These are phyloP conservation scores for Globisporangium cystogenes DNA, from an alignment of 352 stramenopile genomes.

Conservation along the genomic window DNA sequence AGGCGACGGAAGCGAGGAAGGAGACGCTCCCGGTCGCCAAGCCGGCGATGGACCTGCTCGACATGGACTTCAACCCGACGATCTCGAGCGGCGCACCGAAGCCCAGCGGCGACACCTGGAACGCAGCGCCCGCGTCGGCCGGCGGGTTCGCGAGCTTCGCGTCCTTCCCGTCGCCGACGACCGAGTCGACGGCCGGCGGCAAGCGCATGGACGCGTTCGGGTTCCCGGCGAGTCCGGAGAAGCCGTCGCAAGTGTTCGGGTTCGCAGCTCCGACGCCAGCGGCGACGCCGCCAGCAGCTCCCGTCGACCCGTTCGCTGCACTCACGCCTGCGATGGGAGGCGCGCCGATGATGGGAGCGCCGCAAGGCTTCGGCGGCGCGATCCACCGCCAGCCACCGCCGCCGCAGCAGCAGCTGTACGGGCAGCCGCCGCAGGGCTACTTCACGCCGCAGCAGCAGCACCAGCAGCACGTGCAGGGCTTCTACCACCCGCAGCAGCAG, in stretches of 20 bases:
- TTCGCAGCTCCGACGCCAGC: conserved; percentile 20
- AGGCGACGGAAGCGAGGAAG: conserved; percentile 55
- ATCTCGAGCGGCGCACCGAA: conserved; percentile 27
- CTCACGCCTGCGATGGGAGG: conserved; percentile 17
- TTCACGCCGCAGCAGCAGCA: conserved; percentile 18
- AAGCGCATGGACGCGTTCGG: conserved; percentile 47
- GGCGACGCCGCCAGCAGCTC: conserved; percentile 10
- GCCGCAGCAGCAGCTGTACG: conserved; percentile 16
- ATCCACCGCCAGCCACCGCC: conserved; percentile 11
- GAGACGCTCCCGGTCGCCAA: conserved; percentile 28
- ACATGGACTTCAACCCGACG: conserved; percentile 63
- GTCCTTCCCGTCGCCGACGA: conserved; percentile 39
- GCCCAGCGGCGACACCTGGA: conserved; percentile 11
- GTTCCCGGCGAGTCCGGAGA: conserved; percentile 46
- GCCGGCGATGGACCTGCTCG: conserved; percentile 40
- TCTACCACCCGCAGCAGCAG: conserved; percentile 19
- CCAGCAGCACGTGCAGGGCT: conserved; percentile 13
- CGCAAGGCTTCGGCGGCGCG: conserved; percentile 9
- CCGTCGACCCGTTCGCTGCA: conserved; percentile 44
- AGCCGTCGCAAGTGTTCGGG: conserved; percentile 29
- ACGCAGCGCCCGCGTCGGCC: conserved; percentile 6
- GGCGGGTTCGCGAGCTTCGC: conserved; percentile 62
- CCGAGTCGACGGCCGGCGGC: conserved; percentile 1
- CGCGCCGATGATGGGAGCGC: conserved; percentile 5
- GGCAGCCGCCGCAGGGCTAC: conserved; percentile 9